Conservation (phyloP, 768 basidiomycete species). For the Xerocomellus dryophilus region DNA sequence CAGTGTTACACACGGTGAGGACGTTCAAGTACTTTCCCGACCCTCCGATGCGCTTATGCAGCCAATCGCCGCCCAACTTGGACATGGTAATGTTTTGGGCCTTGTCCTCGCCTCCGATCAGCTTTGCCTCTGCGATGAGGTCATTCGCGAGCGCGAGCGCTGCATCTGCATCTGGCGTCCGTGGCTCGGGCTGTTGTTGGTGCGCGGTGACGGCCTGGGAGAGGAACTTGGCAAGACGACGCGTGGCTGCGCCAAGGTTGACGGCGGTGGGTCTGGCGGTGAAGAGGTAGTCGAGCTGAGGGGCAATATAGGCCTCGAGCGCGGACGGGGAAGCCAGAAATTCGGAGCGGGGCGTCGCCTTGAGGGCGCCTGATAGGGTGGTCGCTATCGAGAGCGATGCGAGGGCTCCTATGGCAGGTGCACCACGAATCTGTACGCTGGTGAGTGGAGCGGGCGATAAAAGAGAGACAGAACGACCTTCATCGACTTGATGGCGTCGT, state of each 20-base stretch:
- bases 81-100: constrained; percentile 85
- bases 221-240: constrained; percentile 58
- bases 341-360: constrained; percentile 44
- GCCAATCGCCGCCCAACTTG: constrained; percentile 82
- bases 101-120: constrained; percentile 84
- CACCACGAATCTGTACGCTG: constrained; percentile 70
- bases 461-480: constrained; percentile 53
- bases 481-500: constrained; percentile 95
- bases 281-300: constrained; percentile 67
- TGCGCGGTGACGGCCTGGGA: constrained; percentile 14
- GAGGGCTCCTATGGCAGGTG: constrained; percentile 92
- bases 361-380: constrained; percentile 54
- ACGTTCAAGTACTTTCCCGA: constrained; percentile 62
- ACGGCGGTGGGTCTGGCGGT: constrained; percentile 95
- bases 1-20: constrained; percentile 97
- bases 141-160: constrained; percentile 49
- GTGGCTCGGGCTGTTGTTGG: constrained; percentile 17
- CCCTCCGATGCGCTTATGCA: constrained; percentile 42
- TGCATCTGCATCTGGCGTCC: constrained; percentile 30
- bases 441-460: background rate
- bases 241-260: constrained; percentile 85
- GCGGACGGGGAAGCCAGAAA: constrained; percentile 52
- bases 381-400: constrained; percentile 77
- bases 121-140: constrained; percentile 66
- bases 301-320: constrained; percentile 53